phyloP scores from a whole-genome alignment of 2,329 filamentous ascomycete species.

The Aureobasidium pullulans region DNA sequence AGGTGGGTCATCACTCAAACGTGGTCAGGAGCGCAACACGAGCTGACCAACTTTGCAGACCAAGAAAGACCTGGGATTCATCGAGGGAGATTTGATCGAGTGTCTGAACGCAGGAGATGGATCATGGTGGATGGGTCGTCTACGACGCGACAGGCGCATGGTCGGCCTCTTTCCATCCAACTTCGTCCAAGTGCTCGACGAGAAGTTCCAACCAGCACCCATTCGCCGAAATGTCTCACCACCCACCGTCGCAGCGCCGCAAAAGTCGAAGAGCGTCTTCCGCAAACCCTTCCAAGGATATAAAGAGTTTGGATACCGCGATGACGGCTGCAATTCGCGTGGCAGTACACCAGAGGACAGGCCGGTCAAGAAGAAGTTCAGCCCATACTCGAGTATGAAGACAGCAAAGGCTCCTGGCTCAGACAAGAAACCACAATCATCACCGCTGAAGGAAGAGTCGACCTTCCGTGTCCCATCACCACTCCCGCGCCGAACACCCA shows the following conservation, averaged over 20 bases:
- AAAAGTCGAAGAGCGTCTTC: constrained; percentile 50
- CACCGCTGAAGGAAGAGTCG: constrained; percentile 20
- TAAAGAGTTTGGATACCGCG: constrained; percentile 27
- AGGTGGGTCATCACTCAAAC: constrained; percentile 17
- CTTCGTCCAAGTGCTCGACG: constrained; percentile 84
- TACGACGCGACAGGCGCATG: constrained; percentile 82
- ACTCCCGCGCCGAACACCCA: constrained; percentile 22
- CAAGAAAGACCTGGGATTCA: constrained; percentile 89
- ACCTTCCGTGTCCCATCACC: constrained; percentile 27
- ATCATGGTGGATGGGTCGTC: constrained; percentile 93
- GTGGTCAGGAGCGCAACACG: neutral
- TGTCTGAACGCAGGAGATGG: constrained; percentile 96
- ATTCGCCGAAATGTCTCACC: constrained; percentile 50
- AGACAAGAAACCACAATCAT: constrained; percentile 19
- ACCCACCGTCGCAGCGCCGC: constrained; percentile 43
- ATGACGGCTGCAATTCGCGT: constrained; percentile 19
- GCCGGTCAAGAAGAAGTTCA: constrained; percentile 33
- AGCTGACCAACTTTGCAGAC: constrained; percentile 40
- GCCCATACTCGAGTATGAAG: constrained; percentile 47
- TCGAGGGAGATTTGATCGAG: constrained; percentile 96
- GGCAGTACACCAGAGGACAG: constrained; percentile 20
- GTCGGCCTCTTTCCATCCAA: constrained; percentile 94
- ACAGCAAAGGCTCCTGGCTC: constrained; percentile 32
- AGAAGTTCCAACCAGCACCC: constrained; percentile 67
- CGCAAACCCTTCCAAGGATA: constrained; percentile 61